Base-by-base conservation (phyloP, 2,329 filamentous ascomycete species). In the Xylariaceae sp. region DNA sequence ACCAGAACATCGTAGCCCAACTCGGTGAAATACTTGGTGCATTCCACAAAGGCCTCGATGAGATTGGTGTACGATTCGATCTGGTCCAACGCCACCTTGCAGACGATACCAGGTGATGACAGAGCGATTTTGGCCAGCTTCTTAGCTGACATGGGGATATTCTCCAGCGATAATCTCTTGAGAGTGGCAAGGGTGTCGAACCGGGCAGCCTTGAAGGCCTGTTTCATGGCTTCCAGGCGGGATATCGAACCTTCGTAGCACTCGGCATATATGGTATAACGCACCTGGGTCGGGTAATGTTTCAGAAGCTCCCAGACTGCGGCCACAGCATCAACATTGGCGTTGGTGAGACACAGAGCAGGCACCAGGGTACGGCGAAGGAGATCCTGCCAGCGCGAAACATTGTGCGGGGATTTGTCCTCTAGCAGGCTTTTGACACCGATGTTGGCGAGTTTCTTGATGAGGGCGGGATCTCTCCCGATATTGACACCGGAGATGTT, bases 41-140 rank as follows among this genome's bases (percentile, higher is more conserved):
- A 96, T 59, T 96, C 88, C 11, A 97, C 89, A 45, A 98, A 87
- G 4, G 88, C 87, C 46, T 95, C 87, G 40, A 95, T 95, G 44
- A 98, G 74, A 57, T 97, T 98, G 58, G 85, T 85, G 60, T 98
- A 98, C 0, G 85, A 83, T 62, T 98, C 89, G 43, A 96, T 87
- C 61, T 96, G 89, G 46, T 82, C 82, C 41, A 98, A 78, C 5
- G 89, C 88, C 40, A 90, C 85, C 54, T 81, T 81, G 67, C 96
- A 95, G 16, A 97, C 89, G 40, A 95, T 76, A 17, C 90, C 90
- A 2, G 92, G 94, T 30, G 88, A 92, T 1, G 88, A 82, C 54
- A 88, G 85, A 17, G 89, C 88, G n/a, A 89, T 85, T 63, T 96
- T 97, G 7, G 90, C 89, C 19, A 98, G 73, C 26, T 82, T 80